Conservation (phyloP, 2,329 filamentous ascomycete genomes). For the Daldinia sp. region DNA sequence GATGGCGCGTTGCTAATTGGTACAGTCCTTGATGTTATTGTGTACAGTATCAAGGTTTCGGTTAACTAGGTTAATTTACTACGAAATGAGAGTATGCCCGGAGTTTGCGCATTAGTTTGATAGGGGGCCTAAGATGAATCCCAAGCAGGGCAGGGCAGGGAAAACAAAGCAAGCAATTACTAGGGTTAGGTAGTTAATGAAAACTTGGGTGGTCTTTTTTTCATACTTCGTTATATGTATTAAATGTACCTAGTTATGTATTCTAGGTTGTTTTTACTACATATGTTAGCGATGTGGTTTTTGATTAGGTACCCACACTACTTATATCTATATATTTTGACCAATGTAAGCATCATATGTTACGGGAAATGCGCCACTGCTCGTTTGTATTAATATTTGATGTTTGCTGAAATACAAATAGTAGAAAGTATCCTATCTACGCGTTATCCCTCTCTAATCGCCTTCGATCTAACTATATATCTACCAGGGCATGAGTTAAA, state of each 20-base stretch:
- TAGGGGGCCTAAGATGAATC: not conserved
- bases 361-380: not conserved
- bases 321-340: too few species aligned
- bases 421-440: too few species aligned
- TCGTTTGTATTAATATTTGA: not conserved
- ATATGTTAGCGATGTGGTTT: not conserved
- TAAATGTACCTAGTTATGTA: not conserved
- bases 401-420: not conserved
- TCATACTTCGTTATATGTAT: not conserved
- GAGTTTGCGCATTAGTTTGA: not conserved
- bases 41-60: conserved; percentile 35
- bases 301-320: not conserved
- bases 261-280: not conserved
- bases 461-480: too few species aligned
- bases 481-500: too few species aligned
- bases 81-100: conserved; percentile 13
- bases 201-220: conserved; percentile 8
- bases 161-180: conserved; percentile 6
- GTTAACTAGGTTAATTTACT: conserved; percentile 24
- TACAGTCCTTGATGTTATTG: conserved; percentile 27
- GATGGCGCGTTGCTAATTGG: conserved; percentile 8
- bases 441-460: too few species aligned
- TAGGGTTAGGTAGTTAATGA: conserved; percentile 24
- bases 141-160: not conserved
- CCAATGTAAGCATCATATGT: too few species aligned